Evolutionary conservation across 768 basidiomycete genomes (phyloP).

Genomic region (Termitomyces sp.): DNA sequence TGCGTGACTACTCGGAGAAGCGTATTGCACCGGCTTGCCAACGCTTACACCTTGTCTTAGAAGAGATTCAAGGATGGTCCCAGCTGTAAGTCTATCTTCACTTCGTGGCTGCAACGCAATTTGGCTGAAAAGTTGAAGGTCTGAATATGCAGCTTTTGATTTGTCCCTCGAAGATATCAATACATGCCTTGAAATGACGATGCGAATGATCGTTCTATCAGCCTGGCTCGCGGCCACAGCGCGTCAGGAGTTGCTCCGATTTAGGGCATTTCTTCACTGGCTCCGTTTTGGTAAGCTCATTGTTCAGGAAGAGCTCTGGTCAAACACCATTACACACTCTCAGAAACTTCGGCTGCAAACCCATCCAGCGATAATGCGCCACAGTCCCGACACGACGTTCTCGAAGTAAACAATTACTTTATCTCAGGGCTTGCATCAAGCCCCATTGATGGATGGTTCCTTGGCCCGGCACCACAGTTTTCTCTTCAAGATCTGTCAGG

Average conservation of each 20-base stretch:
- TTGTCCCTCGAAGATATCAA: constrained; percentile 48
- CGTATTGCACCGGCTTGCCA: constrained; percentile 73
- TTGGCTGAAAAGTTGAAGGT: constrained; percentile 34
- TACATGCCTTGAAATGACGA: constrained; percentile 48
- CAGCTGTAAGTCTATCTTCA: constrained; percentile 44
- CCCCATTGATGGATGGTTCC: constrained; percentile 78
- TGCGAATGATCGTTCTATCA: constrained; percentile 57
- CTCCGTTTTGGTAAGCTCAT: constrained; percentile 59
- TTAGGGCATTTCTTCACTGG: constrained; percentile 79
- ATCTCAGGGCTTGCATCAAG: constrained; percentile 66
- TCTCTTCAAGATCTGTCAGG: constrained; percentile 46
- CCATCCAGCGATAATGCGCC: constrained; percentile 47
- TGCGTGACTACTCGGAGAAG: constrained; percentile 73
- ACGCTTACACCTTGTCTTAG: constrained; percentile 69
- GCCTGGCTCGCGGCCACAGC: constrained; percentile 68
- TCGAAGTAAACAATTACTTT: constrained; percentile 81
- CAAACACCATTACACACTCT: background rate
- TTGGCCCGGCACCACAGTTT: constrained; percentile 56
- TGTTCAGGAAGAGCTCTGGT: background rate
- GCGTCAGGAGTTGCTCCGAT: constrained; percentile 64
- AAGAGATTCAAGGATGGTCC: constrained; percentile 80
- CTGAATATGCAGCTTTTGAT: constrained; percentile 53
- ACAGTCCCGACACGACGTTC: constrained; percentile 61
- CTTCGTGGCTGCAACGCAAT: constrained; percentile 2
- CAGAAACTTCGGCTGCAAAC: constrained; percentile 51